phyloP scores from a whole-genome alignment of 1,139 yeast genomes.

The Kurtzmaniella quercitrusa region DNA sequence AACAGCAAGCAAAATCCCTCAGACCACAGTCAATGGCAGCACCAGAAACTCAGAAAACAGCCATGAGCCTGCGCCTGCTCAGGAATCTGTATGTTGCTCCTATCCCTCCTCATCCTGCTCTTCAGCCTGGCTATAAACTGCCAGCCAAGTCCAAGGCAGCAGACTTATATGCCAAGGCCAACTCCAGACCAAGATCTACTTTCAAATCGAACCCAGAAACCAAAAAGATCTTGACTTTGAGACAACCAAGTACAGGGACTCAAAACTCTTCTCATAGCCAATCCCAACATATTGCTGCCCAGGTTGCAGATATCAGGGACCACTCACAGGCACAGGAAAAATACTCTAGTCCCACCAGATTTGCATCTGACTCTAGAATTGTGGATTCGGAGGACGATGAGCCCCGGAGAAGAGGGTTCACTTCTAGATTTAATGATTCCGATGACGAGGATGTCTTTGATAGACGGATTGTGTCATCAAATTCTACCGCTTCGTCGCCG shows the following conservation, averaged over 20 bases:
- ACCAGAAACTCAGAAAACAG: constrained; percentile 7
- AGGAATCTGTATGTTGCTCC: constrained; percentile 38
- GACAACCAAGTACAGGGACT: background rate
- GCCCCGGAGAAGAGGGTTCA: constrained; percentile 4
- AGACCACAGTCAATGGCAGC: constrained; percentile 30
- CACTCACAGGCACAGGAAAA: background rate
- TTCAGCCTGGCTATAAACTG: constrained; percentile 35
- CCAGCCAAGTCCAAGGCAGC: constrained; percentile 44
- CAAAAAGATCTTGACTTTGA: constrained; percentile 13
- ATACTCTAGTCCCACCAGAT: constrained; percentile 10
- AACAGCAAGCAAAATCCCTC: constrained; percentile 20
- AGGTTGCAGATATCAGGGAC: constrained; percentile 2
- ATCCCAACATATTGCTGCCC: constrained; percentile 2
- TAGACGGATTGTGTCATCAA: background rate
- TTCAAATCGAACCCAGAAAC: constrained; percentile 28
- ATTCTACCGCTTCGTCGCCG: constrained; percentile 13
- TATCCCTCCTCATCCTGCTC: constrained; percentile 40
- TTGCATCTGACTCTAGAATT: constrained; percentile 41
- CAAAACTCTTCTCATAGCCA: constrained; percentile 6
- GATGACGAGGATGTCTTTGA: constrained; percentile 15
- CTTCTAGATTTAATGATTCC: constrained; percentile 19
- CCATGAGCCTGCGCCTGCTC: constrained; percentile 31
- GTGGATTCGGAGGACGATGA: constrained; percentile 50
- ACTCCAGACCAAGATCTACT: constrained; percentile 36
- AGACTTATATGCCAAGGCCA: constrained; percentile 48